Base-by-base conservation (phyloP, 2,329 filamentous ascomycete genomes). In the Karstenula rhodostoma region DNA sequence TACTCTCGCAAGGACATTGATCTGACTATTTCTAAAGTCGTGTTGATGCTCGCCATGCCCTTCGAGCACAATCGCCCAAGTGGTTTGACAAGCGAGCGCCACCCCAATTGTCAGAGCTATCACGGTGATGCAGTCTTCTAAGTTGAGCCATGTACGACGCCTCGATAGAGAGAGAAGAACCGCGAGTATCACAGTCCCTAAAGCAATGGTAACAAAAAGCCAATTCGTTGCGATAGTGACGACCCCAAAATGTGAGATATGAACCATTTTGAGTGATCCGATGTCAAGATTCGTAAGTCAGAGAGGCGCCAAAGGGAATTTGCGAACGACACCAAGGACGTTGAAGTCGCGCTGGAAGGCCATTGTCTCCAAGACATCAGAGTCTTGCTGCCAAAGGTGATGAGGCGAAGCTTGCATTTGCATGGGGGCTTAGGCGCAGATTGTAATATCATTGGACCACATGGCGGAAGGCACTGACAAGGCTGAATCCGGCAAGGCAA, bases 1-100 rank as follows among this genome's bases (percentile, higher is more conserved):
- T 29, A 47, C 22, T 12, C 15, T 47, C 3, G 23, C 44, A 7
- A 27, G 22, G 1, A 25, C 25, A 15, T 25, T 25, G 19, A 25
- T 8, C 5, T 27, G 19, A 15, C 15, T 15, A 15, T 25, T 3
- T 10, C 22, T 15, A 47, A 47, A 47, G 2, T 27, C 44, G 17
- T 3, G 8, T 19, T 47, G 44, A 25, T 27, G 44, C 7, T 47
- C 23, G 22, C 13, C 15, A 17, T 10, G 22, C 4, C 44, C 44
- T 47, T 27, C 44, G 4, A 29, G 25, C 44, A 27, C 13, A 15
- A 47, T 47, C 22, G 23, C 44, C 44, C 12, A 25, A 15, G 44
- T 47, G 9, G 23, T 47, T 47, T 47, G 44, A 27, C 44, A 47
- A 47, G 44, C 44, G 19, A 47, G 44, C 17, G 44, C 22, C 22